A percentile compares a stretch with the other conserved stretches of the same genome.
Evolutionary conservation across 2,329 filamentous ascomycete species (phyloP).

Genomic region (Ceratocystis ficicola): DNA sequence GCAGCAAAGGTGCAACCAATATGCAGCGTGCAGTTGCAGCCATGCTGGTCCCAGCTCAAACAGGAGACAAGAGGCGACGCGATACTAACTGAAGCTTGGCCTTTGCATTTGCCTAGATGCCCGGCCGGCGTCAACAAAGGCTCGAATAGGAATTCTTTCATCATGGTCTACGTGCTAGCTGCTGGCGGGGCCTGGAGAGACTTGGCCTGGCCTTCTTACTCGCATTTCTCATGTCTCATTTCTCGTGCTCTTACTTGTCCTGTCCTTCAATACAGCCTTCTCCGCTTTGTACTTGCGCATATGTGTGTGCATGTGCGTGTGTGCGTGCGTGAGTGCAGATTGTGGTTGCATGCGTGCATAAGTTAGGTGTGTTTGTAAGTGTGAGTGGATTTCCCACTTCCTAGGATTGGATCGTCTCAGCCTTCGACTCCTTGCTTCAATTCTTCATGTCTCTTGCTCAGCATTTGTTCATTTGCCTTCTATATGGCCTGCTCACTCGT

Average conservation of each 20-base stretch:
- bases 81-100: too few relatives aligned
- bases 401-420: neutral
- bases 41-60: neutral
- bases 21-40: neutral
- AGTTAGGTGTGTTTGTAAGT: neutral
- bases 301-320: neutral
- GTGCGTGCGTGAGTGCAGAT: neutral
- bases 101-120: too few relatives aligned
- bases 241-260: neutral
- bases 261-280: neutral
- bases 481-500: neutral
- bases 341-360: neutral
- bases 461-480: neutral
- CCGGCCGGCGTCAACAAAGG: too few relatives aligned
- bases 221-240: neutral
- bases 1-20: too few relatives aligned
- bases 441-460: neutral
- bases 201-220: neutral
- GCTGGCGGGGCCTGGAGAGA: too few relatives aligned
- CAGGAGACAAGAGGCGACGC: too few relatives aligned
- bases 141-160: too few relatives aligned
- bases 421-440: too few relatives aligned
- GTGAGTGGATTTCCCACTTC: neutral
- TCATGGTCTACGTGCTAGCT: too few relatives aligned
- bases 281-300: neutral